These are phyloP conservation scores for Amylocystis lapponica DNA, from an alignment of 768 basidiomycete species.

Conservation along the genomic window DNA sequence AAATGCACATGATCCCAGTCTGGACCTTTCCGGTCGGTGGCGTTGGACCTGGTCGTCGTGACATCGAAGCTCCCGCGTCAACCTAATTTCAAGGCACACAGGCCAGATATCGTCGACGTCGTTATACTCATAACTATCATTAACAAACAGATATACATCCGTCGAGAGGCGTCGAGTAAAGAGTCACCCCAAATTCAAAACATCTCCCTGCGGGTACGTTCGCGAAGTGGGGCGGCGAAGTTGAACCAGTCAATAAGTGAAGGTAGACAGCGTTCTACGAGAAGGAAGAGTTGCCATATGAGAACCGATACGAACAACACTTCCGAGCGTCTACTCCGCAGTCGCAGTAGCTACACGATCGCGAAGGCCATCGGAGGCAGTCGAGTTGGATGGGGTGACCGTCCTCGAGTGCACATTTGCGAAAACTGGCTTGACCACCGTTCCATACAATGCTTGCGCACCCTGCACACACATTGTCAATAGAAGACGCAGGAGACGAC, in stretches of 20 bases:
- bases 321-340: background rate
- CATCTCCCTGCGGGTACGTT: too few relatives aligned
- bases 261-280: background rate
- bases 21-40: too few relatives aligned
- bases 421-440: constrained; percentile 76
- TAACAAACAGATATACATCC: background rate
- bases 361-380: constrained; percentile 42
- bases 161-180: too few relatives aligned
- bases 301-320: background rate
- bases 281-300: background rate
- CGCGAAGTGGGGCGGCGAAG: too few relatives aligned
- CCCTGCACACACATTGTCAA: constrained; percentile 44
- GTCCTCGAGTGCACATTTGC: constrained; percentile 44
- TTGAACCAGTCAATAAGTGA: background rate
- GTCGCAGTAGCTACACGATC: constrained; percentile 38
- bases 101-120: too few relatives aligned
- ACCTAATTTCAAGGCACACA: too few relatives aligned
- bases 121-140: background rate
- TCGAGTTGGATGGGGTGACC: constrained; percentile 25
- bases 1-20: too few relatives aligned
- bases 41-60: too few relatives aligned
- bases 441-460: constrained; percentile 75
- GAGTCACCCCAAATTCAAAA: too few relatives aligned
- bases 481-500: constrained; percentile 6
- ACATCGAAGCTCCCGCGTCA: too few relatives aligned